phyloP scores from a whole-genome alignment of 139 green algal species.

The Auxenochlorella protothecoides region DNA sequence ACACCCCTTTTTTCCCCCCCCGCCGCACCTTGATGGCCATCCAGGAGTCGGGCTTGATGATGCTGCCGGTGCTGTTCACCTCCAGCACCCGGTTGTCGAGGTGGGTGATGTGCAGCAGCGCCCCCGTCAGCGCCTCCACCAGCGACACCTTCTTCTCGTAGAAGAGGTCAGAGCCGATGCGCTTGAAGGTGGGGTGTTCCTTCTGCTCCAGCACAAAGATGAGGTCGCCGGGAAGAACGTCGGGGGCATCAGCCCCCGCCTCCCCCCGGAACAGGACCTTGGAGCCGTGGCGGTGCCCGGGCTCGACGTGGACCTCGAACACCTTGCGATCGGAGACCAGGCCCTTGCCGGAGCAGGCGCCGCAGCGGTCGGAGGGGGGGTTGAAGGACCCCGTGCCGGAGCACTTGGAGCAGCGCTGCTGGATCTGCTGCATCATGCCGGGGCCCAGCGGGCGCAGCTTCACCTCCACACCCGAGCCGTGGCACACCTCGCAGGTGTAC shows the following conservation, averaged over 20 bases:
- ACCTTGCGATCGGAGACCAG: conserved; percentile 85
- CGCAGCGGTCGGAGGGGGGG: conserved; percentile 67
- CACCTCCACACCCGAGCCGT: conserved; percentile 80
- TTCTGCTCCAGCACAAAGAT: conserved; percentile 92
- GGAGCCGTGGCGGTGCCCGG: conserved; percentile 71
- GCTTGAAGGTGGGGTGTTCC: conserved; percentile 85
- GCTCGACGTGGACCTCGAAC: conserved; percentile 93
- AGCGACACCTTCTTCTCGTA: conserved; percentile 80
- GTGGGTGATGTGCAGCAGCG: conserved; percentile 68
- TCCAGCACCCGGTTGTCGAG: conserved; percentile 87
- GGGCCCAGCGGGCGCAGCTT: conserved; percentile 85
- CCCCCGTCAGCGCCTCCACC: conserved; percentile 80
- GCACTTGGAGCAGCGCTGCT: conserved; percentile 79
- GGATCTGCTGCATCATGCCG: conserved; percentile 99
- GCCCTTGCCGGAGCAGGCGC: conserved; percentile 61
- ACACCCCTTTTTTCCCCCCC: too few species aligned
- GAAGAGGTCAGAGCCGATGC: conserved; percentile 83
- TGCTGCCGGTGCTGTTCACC: conserved; percentile 54
- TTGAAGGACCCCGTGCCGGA: conserved; percentile 56
- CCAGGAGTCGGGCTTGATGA: conserved; percentile 87
- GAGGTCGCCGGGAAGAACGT: conserved; percentile 85
- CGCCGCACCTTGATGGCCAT: conserved; percentile 38
- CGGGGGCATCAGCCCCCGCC: conserved; percentile 75
- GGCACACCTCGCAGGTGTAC: conserved; percentile 73
- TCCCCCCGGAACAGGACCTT: conserved; percentile 91